Base-by-base conservation (phyloP, 306 rosid species). In the Prunus davidiana region DNA sequence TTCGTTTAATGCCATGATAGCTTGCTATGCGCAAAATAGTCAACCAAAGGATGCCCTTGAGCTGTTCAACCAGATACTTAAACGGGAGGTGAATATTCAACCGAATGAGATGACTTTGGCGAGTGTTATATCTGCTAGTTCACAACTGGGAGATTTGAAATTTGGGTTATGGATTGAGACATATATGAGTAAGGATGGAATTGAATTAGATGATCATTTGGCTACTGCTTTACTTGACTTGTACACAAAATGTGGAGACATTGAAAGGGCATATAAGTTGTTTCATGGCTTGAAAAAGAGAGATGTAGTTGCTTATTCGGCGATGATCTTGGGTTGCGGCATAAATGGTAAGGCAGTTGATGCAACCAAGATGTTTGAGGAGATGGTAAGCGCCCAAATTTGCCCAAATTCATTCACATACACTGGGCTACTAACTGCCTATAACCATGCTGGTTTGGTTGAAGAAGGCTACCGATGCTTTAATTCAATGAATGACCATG, bases 291-390 rank as follows among this genome's bases (percentile, higher is more conserved):
- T 93, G 75, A 71, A 82, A 84, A 80, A 80, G 77, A 87, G 68
- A 85, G 96, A 93, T 76, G 68, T 93, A 66, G 84, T 93, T 71
- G 86, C 97, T 58, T 90, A 93, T 82, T 93, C 97, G 57, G 93
- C 93, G 16, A 89, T 93, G 93, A 93, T 93, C 51, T 82, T 86
- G 43, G 97, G 97, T 28, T 89, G 87, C 71, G 97, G 96, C 54
- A 81, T 93, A 67, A 93, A 93, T 71, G 91, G 93, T 64, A 84
- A 82, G 72, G 82, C 82, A 19, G 68, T 56, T 10, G 90, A 93
- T 25, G 90, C 97, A 51, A 81, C 81, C 70, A 68, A 77, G 77
- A 81, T 89, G 80, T 88, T 86, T 77, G 67, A 86, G 79, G 87
- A 71, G 91, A 93, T 93, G 97, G 38, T 84, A 41, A 72, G 69